These are phyloP conservation scores for Talaromyces proteolyticus DNA, from an alignment of 495 filamentous ascomycete species.

Conservation along the genomic window DNA sequence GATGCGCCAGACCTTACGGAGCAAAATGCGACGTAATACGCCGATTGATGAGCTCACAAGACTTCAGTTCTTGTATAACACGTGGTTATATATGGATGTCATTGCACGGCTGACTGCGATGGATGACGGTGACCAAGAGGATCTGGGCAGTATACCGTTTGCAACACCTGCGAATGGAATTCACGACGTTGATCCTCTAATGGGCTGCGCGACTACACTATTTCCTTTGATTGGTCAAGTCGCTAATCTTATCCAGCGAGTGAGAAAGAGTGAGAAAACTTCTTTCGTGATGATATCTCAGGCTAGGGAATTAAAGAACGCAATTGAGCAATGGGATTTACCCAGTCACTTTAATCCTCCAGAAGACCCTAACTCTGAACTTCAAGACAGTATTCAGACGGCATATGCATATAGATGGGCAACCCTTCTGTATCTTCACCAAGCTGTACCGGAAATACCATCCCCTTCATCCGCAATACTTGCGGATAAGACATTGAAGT, in stretches of 20 bases:
- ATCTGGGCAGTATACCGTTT: slow-evolving; percentile 42
- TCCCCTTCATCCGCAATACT: slow-evolving; percentile 50
- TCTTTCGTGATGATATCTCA: slow-evolving; percentile 56
- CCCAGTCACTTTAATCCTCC: slow-evolving; percentile 53
- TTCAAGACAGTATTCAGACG: slow-evolving; percentile 63
- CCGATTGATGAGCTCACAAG: slow-evolving; percentile 42
- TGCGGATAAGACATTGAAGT: slow-evolving; percentile 55
- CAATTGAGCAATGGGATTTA: slow-evolving; percentile 60
- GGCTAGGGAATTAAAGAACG: slow-evolving; percentile 58
- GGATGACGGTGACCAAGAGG: slow-evolving; percentile 49
- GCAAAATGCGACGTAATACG: slow-evolving; percentile 25
- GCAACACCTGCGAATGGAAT: slow-evolving; percentile 33
- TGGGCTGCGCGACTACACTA: slow-evolving; percentile 67
- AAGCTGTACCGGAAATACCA: slow-evolving; percentile 72
- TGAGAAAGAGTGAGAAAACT: slow-evolving; percentile 52
- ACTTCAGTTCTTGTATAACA: slow-evolving; percentile 68
- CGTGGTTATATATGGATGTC: slow-evolving; percentile 80
- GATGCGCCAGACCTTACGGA: slow-evolving; percentile 51
- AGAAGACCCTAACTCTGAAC: slow-evolving; percentile 59
- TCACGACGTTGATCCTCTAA: slow-evolving; percentile 65
- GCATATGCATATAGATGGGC: slow-evolving; percentile 76
- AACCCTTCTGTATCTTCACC: slow-evolving; percentile 69
- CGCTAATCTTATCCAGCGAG: slow-evolving; percentile 60
- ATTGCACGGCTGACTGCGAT: slow-evolving; percentile 68
- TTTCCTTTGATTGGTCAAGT: slow-evolving; percentile 71